Percentiles rank a stretch among this genome's conserved stretches.
These are phyloP conservation scores for Reticulascus tulasneorum DNA, from an alignment of 2,329 filamentous ascomycete genomes.

Conservation along the genomic window DNA sequence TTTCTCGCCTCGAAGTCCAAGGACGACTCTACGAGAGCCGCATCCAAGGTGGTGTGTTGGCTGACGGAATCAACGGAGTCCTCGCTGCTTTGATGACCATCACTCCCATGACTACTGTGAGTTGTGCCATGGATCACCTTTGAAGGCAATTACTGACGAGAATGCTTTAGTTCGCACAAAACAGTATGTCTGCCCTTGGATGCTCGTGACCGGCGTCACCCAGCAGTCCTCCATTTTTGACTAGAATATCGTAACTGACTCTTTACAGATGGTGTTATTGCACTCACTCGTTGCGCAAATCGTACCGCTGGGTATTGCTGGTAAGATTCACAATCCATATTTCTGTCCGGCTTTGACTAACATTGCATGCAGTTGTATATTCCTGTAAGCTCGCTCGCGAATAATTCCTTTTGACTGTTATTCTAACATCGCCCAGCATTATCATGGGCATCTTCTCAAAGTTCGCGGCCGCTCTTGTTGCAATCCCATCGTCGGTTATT, in stretches of 20 bases:
- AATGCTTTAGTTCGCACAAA: not conserved
- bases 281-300: conserved; percentile 76
- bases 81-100: conserved; percentile 75
- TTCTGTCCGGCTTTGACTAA: no score
- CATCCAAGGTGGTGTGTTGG: conserved; percentile 74
- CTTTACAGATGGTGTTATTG: conserved; percentile 81
- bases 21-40: conserved; percentile 69
- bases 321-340: not conserved
- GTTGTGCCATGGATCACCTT: not conserved
- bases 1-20: conserved; percentile 70
- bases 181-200: no score
- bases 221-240: no score
- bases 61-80: conserved; percentile 72
- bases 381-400: no score
- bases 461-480: conserved; percentile 73
- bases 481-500: conserved; percentile 65
- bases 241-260: no score
- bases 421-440: no score
- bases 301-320: conserved; percentile 75
- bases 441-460: conserved; percentile 81
- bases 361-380: conserved; percentile 63
- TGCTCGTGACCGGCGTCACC: no score
- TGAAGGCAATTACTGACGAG: not conserved
- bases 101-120: conserved; percentile 65
- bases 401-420: no score